phyloP scores from a whole-genome alignment of 164 flowering plant species.

The Chloranthus sessilifolius region DNA sequence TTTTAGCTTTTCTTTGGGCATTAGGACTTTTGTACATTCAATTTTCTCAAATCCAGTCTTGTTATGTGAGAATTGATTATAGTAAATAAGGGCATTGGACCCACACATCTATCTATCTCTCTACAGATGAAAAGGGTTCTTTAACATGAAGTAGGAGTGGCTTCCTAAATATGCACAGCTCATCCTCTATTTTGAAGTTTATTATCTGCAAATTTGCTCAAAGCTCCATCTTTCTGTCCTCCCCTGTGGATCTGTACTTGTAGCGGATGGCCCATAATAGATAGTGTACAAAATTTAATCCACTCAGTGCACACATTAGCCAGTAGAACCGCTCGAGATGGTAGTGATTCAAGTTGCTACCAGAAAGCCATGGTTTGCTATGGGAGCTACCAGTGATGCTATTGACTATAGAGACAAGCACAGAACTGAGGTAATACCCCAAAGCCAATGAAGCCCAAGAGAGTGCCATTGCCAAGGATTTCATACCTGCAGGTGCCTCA shows the following conservation, averaged over 20 bases:
- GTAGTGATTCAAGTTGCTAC: conserved; percentile 60
- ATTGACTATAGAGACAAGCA: conserved; percentile 61
- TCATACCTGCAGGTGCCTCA: conserved; percentile 80
- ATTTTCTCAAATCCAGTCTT: no score
- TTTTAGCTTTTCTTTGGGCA: no score
- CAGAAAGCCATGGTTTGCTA: conserved; percentile 59
- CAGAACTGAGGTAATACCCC: conserved; percentile 86
- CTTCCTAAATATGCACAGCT: no score
- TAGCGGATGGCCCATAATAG: conserved; percentile 68
- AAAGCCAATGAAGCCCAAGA: conserved; percentile 78
- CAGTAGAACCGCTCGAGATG: conserved; percentile 81
- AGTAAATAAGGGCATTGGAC: no score
- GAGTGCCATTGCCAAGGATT: conserved; percentile 77
- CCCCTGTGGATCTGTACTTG: conserved; percentile 35
- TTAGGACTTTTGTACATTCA: no score
- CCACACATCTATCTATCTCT: no score
- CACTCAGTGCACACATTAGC: conserved; percentile 64
- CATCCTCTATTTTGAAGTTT: no score
- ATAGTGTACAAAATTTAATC: conserved; percentile 62
- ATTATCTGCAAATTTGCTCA: no score
- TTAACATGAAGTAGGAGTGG: no score
- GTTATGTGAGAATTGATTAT: no score
- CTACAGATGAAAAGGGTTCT: no score
- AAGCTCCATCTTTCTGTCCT: no score
- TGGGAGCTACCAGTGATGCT: conserved; percentile 26